Conservation (phyloP, 768 basidiomycete genomes). For the Auricularia auricula-judae region DNA sequence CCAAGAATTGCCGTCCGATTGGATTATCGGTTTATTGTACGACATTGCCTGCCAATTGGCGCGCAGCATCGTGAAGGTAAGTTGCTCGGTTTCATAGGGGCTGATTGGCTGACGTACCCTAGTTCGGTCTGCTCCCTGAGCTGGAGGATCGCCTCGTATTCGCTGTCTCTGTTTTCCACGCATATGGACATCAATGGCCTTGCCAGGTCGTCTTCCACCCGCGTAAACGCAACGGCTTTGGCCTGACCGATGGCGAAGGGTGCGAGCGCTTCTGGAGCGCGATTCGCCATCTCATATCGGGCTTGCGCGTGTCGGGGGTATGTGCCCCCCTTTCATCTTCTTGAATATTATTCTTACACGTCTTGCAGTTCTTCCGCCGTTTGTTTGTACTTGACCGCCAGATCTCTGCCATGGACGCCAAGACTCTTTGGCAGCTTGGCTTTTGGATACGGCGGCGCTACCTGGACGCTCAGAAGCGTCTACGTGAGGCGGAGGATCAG, state of each 20-base stretch:
- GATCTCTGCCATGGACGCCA: background rate
- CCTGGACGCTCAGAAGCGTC: background rate
- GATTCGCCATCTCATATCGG: slow-evolving; percentile 22
- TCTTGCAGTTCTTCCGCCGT: background rate
- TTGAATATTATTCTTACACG: background rate
- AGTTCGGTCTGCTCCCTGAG: slow-evolving; percentile 6
- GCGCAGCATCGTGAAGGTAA: slow-evolving; percentile 14
- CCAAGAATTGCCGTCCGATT: slow-evolving; percentile 16
- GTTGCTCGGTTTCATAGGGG: background rate
- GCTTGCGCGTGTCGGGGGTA: slow-evolving; percentile 23
- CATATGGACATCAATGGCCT: slow-evolving; percentile 27
- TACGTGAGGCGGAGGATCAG: background rate
- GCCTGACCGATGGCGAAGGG: slow-evolving; percentile 26
- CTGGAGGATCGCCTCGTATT: slow-evolving; percentile 16
- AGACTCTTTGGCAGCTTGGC: background rate
- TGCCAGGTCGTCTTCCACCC: slow-evolving; percentile 27
- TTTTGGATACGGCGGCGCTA: background rate
- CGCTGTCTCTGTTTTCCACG: slow-evolving; percentile 27
- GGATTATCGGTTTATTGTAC: slow-evolving; percentile 19
- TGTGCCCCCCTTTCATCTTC: background rate
- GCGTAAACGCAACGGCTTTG: slow-evolving; percentile 17
- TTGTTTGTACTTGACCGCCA: background rate
- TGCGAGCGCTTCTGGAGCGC: slow-evolving; percentile 24
- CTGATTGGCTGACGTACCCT: background rate
- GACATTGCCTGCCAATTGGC: slow-evolving; percentile 26